Evolutionary conservation across 2,329 filamentous ascomycete species (phyloP).

Genomic region (Aspergillus novoparasiticus): DNA sequence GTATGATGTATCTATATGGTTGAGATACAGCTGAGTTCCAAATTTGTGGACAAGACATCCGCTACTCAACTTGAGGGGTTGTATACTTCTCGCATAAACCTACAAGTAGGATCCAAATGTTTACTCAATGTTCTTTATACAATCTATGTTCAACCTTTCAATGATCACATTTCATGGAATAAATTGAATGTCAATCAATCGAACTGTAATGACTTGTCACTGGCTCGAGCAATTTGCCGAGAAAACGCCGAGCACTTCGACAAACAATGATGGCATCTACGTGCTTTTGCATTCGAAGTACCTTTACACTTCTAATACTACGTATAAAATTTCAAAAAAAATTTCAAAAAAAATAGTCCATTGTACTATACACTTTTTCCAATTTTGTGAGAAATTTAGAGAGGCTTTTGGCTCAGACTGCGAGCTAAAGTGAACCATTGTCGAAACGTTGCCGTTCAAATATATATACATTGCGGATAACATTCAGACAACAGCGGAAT

Average conservation of each 20-base stretch:
- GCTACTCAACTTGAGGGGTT: background rate
- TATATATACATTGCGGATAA: background rate
- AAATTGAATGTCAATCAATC: background rate
- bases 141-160: background rate
- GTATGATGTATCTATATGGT: background rate
- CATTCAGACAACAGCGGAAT: background rate
- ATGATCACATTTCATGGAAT: too few relatives aligned
- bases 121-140: background rate
- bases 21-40: background rate
- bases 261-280: background rate
- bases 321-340: background rate
- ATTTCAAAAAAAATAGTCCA: background rate
- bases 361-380: rapidly evolving
- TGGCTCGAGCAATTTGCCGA: background rate
- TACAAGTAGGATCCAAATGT: background rate
- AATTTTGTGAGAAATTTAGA: too few relatives aligned
- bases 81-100: background rate
- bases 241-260: background rate
- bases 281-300: background rate
- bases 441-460: background rate
- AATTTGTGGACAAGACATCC: background rate
- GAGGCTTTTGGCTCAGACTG: background rate
- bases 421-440: background rate
- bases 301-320: background rate
- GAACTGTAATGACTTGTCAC: too few relatives aligned